Base-by-base conservation (phyloP, 108 stramenopile genomes). In the Fragilaria crotonensis region DNA sequence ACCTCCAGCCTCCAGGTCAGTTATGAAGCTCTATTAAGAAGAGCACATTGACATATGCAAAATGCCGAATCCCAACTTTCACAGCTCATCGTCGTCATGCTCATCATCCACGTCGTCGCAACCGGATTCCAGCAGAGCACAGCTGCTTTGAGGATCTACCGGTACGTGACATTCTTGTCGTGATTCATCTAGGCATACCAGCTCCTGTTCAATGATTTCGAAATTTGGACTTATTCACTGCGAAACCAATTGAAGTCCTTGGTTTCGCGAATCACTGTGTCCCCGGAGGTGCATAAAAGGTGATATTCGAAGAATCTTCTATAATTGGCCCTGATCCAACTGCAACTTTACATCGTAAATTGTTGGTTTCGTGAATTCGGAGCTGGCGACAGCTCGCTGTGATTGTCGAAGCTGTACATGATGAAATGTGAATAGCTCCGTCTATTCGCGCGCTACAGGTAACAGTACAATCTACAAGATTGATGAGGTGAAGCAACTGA, bases 231-330 rank as follows among this genome's bases (percentile, higher is more conserved):
- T 76, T 29, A 41, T 0, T 61, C 69, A 11, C 46, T 61, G 29
- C 60, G 53, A 14, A 76, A 31, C 74, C 74, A 76, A 25, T 67
- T 57, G 51, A 76, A 76, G 49, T 76, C 74, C 22, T 62, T 66
- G 45, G 67, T 59, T 31, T 67, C 65, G 19, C 62, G 27, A 23
- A 31, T 3, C 3, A 41, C 33, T 17, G 57, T 48, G 14, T 29
- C 33, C 23, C 30, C 30, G 44, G 11, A 30, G 41, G 2, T 19
- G 22, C 41, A 30, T 31, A 21, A 54, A 73, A 73, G 0, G 52
- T 23, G 41, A 73, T 45, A 19, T 62, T 36, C 9, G 18, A 57
- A 26, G 56, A 73, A 32, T 51, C 66, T 58, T 73, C 72, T 57
- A 73, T 29, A 54, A 73, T 73, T 28, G 66, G 55, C 5, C 72